phyloP scores from a whole-genome alignment of 768 basidiomycete genomes.

The Termitomyces sp. region DNA sequence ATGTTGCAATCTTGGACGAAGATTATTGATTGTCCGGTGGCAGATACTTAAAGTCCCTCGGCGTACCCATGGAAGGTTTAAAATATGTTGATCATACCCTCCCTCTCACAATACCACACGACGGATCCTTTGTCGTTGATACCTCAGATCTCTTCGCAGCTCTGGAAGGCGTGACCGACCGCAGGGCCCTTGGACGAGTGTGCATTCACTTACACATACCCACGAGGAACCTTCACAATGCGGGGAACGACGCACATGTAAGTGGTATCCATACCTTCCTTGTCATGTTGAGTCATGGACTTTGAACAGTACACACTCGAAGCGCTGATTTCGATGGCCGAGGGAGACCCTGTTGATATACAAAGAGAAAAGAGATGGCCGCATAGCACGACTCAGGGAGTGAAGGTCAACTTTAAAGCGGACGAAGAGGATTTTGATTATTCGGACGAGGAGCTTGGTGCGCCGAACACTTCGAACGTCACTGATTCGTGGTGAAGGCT shows the following conservation, averaged over 20 bases:
- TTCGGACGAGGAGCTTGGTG: slow-evolving; percentile 36
- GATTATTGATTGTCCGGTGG: neutral
- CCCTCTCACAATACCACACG: slow-evolving; percentile 50
- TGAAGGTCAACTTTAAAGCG: slow-evolving; percentile 55
- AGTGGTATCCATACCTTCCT: slow-evolving; percentile 19
- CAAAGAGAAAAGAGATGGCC: slow-evolving; percentile 85
- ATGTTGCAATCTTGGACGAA: neutral
- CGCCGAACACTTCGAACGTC: slow-evolving; percentile 12
- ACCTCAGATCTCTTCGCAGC: slow-evolving; percentile 75
- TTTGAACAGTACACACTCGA: slow-evolving; percentile 64
- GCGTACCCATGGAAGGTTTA: slow-evolving; percentile 49
- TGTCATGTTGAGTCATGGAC: neutral
- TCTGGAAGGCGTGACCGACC: slow-evolving; percentile 61
- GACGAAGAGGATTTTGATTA: slow-evolving; percentile 61
- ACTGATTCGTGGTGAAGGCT: slow-evolving; percentile 9
- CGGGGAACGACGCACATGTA: slow-evolving; percentile 84
- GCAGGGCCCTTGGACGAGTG: slow-evolving; percentile 54
- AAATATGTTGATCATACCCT: slow-evolving; percentile 38
- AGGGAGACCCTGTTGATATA: slow-evolving; percentile 66
- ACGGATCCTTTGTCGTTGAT: slow-evolving; percentile 65
- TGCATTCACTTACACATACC: slow-evolving; percentile 61
- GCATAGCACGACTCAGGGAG: slow-evolving; percentile 40
- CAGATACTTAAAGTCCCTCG: slow-evolving; percentile 57
- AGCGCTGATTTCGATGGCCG: slow-evolving; percentile 67
- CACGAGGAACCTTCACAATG: slow-evolving; percentile 67